Evolutionary conservation across 345 rosid genomes (phyloP), one percentile per base, ranked within the genome.

Genomic region (Pelargonium nanum): DNA sequence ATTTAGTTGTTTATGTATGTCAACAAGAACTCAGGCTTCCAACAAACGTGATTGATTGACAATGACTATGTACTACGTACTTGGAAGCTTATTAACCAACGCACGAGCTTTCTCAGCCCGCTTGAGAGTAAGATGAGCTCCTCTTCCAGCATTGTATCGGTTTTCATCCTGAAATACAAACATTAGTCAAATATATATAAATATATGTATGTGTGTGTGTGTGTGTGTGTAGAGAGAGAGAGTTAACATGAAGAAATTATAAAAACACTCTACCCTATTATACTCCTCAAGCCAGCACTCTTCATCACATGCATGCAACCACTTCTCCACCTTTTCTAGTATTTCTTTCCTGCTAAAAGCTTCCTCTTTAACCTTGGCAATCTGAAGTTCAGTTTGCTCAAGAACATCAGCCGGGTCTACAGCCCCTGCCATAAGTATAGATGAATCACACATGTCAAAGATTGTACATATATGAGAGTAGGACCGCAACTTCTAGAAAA

Each of bases 231-330:
- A 17, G 50, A 32, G 44, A n/a, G 34, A 68, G 32, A n/a, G 28
- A 58, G 7, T n/a, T n/a, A n/a, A n/a, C n/a, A n/a, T 21, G 20
- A 12, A 57, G 55, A 53, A 57, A 64, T 12, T 9, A 40, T 12
- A 12, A 6, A 40, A 40, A 40, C 48, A 40, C 48, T 79, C 59
- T 52, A 94, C 99, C 85, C 91, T 83, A 72, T 90, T 90, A 65
- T 94, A 94, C 72, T 94, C 97, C 73, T 94, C 99, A 52, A 94
- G 97, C 99, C 99, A 94, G 28, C 88, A 77, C 67, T 94, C 99
- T 71, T 94, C 97, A 25, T 94, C 97, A 60, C 99, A 88, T 22
- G 97, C 96, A 56, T 68, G 75, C 75, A 85, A 67, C 99, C 99
- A 94, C 76, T 88, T 94, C 77, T 94, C 99, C 8, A 90, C 85